These are phyloP conservation scores for Cucurbita moschata DNA, from an alignment of 306 rosid genomes.

Conservation along the genomic window DNA sequence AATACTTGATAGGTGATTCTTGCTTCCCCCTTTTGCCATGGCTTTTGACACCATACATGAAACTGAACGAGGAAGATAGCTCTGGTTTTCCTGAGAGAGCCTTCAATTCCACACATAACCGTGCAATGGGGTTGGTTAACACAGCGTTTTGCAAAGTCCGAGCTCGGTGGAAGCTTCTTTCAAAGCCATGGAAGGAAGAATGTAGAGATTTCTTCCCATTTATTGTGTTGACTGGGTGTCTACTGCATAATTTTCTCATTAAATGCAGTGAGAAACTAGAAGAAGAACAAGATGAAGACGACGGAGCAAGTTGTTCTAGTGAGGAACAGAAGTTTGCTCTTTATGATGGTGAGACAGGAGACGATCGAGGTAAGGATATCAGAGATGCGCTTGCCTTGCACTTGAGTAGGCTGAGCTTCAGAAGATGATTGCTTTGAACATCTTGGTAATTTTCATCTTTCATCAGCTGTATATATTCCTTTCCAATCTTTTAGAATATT, in stretches of 20 bases:
- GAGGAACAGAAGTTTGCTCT: conserved; percentile 21
- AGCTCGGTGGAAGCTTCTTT: conserved; percentile 49
- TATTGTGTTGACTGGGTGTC: conserved; percentile 50
- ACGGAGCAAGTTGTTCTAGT: conserved; percentile 11
- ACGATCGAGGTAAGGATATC: conserved; percentile 39
- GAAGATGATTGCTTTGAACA: conserved; percentile 23
- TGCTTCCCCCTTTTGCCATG: conserved; percentile 70
- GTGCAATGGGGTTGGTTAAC: conserved; percentile 35
- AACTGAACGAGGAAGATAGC: conserved; percentile 34
- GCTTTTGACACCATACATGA: conserved; percentile 65
- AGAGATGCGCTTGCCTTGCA: conserved; percentile 65
- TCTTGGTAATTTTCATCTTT: background rate
- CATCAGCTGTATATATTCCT: background rate
- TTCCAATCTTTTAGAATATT: background rate
- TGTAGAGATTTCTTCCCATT: conserved; percentile 51
- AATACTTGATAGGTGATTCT: conserved; percentile 55
- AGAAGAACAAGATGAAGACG: conserved; percentile 12
- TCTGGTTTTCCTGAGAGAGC: conserved; percentile 30
- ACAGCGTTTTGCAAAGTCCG: conserved; percentile 42
- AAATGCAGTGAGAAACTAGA: conserved; percentile 28
- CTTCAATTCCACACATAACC: conserved; percentile 36
- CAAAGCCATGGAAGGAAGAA: conserved; percentile 55
- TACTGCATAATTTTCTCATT: conserved; percentile 73
- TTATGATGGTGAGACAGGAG: conserved; percentile 29
- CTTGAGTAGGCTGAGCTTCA: conserved; percentile 39